phyloP scores from a whole-genome alignment of 768 basidiomycete species.

The Butyriboletus loyo region DNA sequence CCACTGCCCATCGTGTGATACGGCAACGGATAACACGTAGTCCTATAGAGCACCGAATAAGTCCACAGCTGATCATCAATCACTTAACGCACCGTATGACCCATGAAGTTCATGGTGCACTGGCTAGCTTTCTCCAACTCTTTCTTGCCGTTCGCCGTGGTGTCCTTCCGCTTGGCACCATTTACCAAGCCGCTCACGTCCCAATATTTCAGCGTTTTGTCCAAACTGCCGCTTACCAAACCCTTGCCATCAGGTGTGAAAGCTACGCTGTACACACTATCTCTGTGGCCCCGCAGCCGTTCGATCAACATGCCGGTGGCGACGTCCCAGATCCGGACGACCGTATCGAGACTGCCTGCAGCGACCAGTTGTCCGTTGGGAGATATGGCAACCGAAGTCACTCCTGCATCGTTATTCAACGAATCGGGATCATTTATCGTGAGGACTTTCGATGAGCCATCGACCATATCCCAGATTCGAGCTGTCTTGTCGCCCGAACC shows the following conservation, averaged over 20 bases:
- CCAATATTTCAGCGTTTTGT: slow-evolving; percentile 88
- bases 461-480: slow-evolving; percentile 65
- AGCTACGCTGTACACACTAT: slow-evolving; percentile 85
- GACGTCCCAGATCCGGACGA: slow-evolving; percentile 82
- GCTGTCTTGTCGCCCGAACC: slow-evolving; percentile 79
- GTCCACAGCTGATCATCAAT: not conserved
- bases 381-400: slow-evolving; percentile 77
- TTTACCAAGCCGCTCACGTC: slow-evolving; percentile 49
- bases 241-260: slow-evolving; percentile 91
- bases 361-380: slow-evolving; percentile 67
- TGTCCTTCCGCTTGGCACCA: slow-evolving; percentile 33
- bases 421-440: slow-evolving; percentile 48
- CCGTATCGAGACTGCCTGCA: slow-evolving; percentile 70
- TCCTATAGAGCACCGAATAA: slow-evolving; percentile 39
- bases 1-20: slow-evolving; percentile 91
- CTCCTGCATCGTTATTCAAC: slow-evolving; percentile 56
- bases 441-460: slow-evolving; percentile 33
- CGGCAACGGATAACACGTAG: slow-evolving; percentile 71
- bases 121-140: slow-evolving; percentile 47
- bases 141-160: slow-evolving; percentile 44
- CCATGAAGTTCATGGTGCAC: slow-evolving; percentile 83
- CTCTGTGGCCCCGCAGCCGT: slow-evolving; percentile 71
- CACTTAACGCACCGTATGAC: slow-evolving; percentile 68
- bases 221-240: slow-evolving; percentile 87
- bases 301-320: slow-evolving; percentile 63